Percentiles rank a stretch among this genome's conserved stretches.
These are phyloP conservation scores for Chalciporus pseudorubinellus DNA, from an alignment of 768 basidiomycete genomes.

Conservation along the genomic window DNA sequence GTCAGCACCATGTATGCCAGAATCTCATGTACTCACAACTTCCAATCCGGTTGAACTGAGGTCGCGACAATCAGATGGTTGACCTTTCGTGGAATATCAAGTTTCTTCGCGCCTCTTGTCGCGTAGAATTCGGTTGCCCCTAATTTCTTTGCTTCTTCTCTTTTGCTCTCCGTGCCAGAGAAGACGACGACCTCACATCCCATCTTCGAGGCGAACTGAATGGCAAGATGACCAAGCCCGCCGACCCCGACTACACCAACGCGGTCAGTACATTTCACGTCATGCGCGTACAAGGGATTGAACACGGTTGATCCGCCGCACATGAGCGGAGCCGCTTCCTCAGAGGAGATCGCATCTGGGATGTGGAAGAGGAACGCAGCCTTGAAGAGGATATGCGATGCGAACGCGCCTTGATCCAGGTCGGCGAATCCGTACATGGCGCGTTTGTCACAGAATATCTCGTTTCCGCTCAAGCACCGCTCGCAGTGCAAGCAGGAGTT, in stretches of 20 bases:
- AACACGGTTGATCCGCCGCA: constrained; percentile 38
- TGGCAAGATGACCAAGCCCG: constrained; percentile 38
- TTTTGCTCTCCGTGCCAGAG: constrained; percentile 33
- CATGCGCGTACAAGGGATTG: constrained; percentile 22
- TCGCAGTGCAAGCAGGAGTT: constrained; percentile 33
- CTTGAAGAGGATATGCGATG: constrained; percentile 35
- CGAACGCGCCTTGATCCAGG: constrained; percentile 35
- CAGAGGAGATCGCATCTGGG: constrained; percentile 30
- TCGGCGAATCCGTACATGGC: constrained; percentile 26
- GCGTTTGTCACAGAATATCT: constrained; percentile 25
- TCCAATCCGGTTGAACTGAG: constrained; percentile 29
- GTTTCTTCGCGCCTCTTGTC: constrained; percentile 23
- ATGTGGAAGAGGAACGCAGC: constrained; percentile 35
- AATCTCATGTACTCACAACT: constrained; percentile 19
- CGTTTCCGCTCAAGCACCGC: constrained; percentile 34
- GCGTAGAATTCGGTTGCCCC: constrained; percentile 38
- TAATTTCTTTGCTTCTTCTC: constrained; percentile 29
- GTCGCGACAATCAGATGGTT: constrained; percentile 34
- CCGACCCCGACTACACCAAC: constrained; percentile 36
- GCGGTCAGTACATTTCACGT: constrained; percentile 30
- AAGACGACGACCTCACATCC: constrained; percentile 38
- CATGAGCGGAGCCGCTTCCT: constrained; percentile 36
- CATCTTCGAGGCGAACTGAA: constrained; percentile 40
- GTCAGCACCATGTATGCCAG: not conserved
- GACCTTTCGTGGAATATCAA: constrained; percentile 28